Percentiles rank a stretch among this genome's conserved stretches.
Evolutionary conservation across 2,329 filamentous ascomycete species (phyloP).

Genomic region (Aureobasidium subglaciale): DNA sequence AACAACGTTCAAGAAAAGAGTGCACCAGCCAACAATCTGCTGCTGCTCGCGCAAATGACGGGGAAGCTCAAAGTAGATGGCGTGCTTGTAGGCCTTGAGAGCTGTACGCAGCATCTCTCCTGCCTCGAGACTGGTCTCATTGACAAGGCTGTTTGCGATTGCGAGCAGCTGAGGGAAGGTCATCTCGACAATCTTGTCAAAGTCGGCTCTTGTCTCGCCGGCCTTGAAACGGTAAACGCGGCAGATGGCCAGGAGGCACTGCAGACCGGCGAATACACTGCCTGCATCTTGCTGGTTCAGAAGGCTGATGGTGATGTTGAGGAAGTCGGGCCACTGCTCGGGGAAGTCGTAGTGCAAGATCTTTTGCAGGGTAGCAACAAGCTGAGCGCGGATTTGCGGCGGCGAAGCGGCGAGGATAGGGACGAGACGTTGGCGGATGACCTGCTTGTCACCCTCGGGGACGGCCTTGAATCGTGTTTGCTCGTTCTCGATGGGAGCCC

Average conservation of each 20-base stretch:
- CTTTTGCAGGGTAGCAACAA: constrained; percentile 90
- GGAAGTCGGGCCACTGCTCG: constrained; percentile 85
- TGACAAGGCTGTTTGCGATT: constrained; percentile 82
- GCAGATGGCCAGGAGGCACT: constrained; percentile 91
- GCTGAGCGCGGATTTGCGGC: constrained; percentile 78
- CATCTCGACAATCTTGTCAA: constrained; percentile 87
- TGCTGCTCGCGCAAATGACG: constrained; percentile 69
- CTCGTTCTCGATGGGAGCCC: constrained; percentile 67
- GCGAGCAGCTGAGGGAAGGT: constrained; percentile 81
- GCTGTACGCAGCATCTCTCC: constrained; percentile 95
- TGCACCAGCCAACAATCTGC: constrained; percentile 90
- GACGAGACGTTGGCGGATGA: constrained; percentile 80
- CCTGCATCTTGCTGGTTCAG: constrained; percentile 78
- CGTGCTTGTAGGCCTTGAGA: constrained; percentile 96
- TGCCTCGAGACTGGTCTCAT: constrained; percentile 87
- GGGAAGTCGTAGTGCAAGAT: constrained; percentile 96
- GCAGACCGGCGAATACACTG: constrained; percentile 85
- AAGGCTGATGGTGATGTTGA: constrained; percentile 85
- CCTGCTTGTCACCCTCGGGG: constrained; percentile 79
- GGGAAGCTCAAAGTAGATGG: constrained; percentile 87
- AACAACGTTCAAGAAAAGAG: constrained; percentile 84
- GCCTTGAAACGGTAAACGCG: constrained; percentile 92
- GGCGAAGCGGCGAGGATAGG: constrained; percentile 73
- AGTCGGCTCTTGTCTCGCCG: constrained; percentile 73
- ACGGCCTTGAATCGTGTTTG: constrained; percentile 56